phyloP scores from a whole-genome alignment of 495 filamentous ascomycete species.

The Penicillium parvum region DNA sequence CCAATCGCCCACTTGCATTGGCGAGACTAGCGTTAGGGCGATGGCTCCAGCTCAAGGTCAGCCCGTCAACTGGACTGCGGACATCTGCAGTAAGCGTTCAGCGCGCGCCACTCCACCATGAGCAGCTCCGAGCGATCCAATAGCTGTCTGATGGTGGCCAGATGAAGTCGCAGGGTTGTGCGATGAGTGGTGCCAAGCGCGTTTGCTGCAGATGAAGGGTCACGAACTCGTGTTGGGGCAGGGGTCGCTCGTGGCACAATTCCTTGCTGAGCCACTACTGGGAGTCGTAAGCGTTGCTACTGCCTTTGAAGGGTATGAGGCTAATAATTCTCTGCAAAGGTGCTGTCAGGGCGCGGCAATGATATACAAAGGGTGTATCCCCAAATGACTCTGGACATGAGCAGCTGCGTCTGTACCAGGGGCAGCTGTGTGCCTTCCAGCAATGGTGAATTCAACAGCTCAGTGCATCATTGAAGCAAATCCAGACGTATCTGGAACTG shows the following conservation, averaged over 20 bases:
- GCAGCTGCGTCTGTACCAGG: no score
- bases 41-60: neutral
- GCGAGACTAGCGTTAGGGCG: slow-evolving; percentile 3
- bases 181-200: neutral
- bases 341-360: no score
- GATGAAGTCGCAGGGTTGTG: neutral
- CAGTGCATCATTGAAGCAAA: slow-evolving; percentile 13
- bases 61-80: neutral
- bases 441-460: slow-evolving; percentile 12
- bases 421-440: no score
- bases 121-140: slow-evolving; percentile 8
- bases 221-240: neutral
- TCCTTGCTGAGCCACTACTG: no score
- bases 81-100: slow-evolving; percentile 9
- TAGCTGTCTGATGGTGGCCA: neutral
- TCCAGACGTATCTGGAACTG: slow-evolving; percentile 14
- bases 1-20: slow-evolving; percentile 2
- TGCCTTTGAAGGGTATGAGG: no score
- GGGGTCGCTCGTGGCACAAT: slow-evolving; percentile 3
- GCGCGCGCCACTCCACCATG: slow-evolving; percentile 1
- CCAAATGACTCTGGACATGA: no score
- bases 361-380: no score
- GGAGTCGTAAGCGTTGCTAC: no score
- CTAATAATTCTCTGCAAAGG: no score
- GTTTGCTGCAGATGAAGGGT: no score